Evolutionary conservation across 805 yeast species (phyloP), one percentile per base, ranked within the genome.

Genomic region (Metschnikowia picachoensis): DNA sequence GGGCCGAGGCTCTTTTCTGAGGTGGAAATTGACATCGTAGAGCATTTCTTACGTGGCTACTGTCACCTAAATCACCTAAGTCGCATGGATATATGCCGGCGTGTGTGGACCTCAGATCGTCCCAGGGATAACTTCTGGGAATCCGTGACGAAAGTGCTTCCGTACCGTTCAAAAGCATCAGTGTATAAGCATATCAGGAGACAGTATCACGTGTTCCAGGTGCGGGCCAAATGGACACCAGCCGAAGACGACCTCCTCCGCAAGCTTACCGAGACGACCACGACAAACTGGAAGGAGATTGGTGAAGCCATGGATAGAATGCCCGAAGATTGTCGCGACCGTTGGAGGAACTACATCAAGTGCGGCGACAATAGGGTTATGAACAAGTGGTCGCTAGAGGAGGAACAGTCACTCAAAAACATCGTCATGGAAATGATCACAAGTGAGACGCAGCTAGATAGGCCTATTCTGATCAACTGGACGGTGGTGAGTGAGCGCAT

Each of bases 281-380:
- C 83, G 48, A 89, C 94, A 14, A 89, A 86, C 60, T 92, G 98
- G 98, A 88, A 88, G 55, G 72, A 74, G 35, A 87, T 92, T 49
- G 97, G 97, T 8, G 76, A 76, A 43, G 70, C 72, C 8, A 73
- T 92, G 79, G 88, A 87, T 12, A 74, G 98, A 58, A 92, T 92
- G 98, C 97, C 98, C 0, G 98, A 92, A 60, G 98, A 92, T 67
- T 91, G 97, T 65, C 77, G 98, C 56, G 98, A 92, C 64, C 76
- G 98, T 57, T 92, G 96, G 96, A 76, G 98, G 65, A 92, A 92
- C 62, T 92, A 91, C 61, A 86, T 91, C 51, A 91, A 91, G 64
- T 92, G 97, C 70, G 97, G 97, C 20, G 73, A 73, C 14, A 79
- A 79, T 44, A 74, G 97, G 52, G 80, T 82, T 8, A 76, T 79